Percentiles rank a stretch among this genome's conserved stretches.
Conservation (phyloP, 2,329 filamentous ascomycete species). For the Colletotrichum destructivum region DNA sequence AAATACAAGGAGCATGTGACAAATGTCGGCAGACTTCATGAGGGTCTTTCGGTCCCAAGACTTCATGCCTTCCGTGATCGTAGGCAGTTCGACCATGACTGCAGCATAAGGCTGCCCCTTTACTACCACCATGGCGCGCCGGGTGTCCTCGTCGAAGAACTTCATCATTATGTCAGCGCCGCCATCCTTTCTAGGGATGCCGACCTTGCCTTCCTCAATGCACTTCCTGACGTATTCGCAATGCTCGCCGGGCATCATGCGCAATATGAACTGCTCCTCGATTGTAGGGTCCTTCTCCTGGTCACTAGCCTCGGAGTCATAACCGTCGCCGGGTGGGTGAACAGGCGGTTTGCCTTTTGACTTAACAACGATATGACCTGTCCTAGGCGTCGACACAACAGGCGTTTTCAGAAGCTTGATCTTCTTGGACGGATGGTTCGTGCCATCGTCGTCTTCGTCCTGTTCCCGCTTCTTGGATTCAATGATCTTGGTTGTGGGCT, state of each 20-base stretch:
- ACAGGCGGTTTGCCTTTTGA: constrained; percentile 78
- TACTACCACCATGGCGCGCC: constrained; percentile 81
- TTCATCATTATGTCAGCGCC: constrained; percentile 86
- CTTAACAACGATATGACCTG: constrained; percentile 65
- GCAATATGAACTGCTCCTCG: constrained; percentile 90
- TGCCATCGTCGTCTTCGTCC: constrained; percentile 67
- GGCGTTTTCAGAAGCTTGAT: constrained; percentile 66
- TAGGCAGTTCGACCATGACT: constrained; percentile 86
- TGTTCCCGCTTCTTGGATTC: constrained; percentile 74
- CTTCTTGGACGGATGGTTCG: constrained; percentile 62
- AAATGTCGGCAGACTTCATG: constrained; percentile 91
- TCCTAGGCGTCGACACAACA: constrained; percentile 47
- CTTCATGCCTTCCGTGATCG: constrained; percentile 92
- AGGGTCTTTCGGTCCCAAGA: constrained; percentile 91
- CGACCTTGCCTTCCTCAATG: constrained; percentile 84
- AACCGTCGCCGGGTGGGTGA: constrained; percentile 86
- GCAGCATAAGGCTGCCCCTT: constrained; percentile 82
- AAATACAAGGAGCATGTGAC: constrained; percentile 89
- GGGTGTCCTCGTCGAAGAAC: constrained; percentile 81
- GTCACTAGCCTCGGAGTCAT: constrained; percentile 96
- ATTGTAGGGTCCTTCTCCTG: constrained; percentile 88
- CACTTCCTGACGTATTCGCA: constrained; percentile 85
- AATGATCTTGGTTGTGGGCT: constrained; percentile 70
- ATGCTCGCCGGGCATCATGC: constrained; percentile 89
- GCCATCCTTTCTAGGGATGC: constrained; percentile 72